Percentiles rank a stretch among this genome's conserved stretches.
Conservation (phyloP, 495 filamentous ascomycete genomes). For the Chaetomium cochliodes region DNA sequence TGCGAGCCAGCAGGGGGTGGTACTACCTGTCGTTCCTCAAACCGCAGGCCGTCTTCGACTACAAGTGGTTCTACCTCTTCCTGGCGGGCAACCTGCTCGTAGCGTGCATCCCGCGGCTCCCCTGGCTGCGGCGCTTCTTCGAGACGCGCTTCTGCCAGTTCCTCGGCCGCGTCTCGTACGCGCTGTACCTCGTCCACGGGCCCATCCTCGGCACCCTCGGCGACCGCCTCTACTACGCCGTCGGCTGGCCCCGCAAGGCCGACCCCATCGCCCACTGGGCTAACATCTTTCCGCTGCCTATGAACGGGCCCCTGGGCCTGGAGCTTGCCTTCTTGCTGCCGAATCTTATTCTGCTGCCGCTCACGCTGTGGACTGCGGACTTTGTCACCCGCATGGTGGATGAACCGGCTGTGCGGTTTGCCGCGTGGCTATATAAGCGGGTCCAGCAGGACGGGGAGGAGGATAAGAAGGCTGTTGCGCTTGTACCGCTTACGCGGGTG, state of each 20-base stretch:
- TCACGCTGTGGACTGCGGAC: slow-evolving; percentile 58
- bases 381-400: slow-evolving; percentile 55
- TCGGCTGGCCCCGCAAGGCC: slow-evolving; percentile 43
- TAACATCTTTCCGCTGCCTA: slow-evolving; percentile 49
- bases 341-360: slow-evolving; percentile 55
- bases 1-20: slow-evolving; percentile 46
- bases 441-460: slow-evolving; percentile 20
- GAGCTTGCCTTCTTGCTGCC: slow-evolving; percentile 53
- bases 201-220: slow-evolving; percentile 51
- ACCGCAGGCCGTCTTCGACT: slow-evolving; percentile 55
- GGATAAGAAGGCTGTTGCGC: slow-evolving; percentile 21
- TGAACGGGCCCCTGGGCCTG: slow-evolving; percentile 53
- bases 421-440: slow-evolving; percentile 53
- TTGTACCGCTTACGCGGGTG: slow-evolving; percentile 21
- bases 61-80: slow-evolving; percentile 50
- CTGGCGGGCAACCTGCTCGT: slow-evolving; percentile 58
- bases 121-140: slow-evolving; percentile 53
- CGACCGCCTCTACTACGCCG: slow-evolving; percentile 51
- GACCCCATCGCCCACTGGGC: slow-evolving; percentile 45
- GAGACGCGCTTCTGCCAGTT: slow-evolving; percentile 60
- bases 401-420: slow-evolving; percentile 54
- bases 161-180: slow-evolving; percentile 62
- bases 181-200: slow-evolving; percentile 67
- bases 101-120: slow-evolving; percentile 46
- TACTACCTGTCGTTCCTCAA: slow-evolving; percentile 49